Evolutionary conservation across 1,139 yeast genomes (phyloP).

Genomic region (Geotrichum candidum): DNA sequence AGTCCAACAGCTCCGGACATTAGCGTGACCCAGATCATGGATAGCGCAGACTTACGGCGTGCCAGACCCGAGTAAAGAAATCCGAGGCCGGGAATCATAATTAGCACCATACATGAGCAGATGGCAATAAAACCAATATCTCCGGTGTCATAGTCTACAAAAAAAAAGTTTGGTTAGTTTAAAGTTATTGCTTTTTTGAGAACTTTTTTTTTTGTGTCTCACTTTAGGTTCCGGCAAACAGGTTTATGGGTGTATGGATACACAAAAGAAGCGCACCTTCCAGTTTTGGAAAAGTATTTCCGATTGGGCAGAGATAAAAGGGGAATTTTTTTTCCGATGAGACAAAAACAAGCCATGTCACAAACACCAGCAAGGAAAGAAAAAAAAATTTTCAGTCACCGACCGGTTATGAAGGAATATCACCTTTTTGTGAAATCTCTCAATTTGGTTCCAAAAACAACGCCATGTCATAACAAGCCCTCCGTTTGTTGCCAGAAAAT

Average conservation of each 20-base stretch:
- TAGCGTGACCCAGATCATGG: conserved; percentile 77
- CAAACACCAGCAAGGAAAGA: too few relatives aligned
- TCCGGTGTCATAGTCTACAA: conserved; percentile 43
- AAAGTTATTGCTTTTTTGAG: neutral
- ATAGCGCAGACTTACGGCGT: conserved; percentile 81
- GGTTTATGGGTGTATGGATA: too few relatives aligned
- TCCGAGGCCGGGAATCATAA: conserved; percentile 94
- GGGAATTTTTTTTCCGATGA: neutral
- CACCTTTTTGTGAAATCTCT: too few relatives aligned
- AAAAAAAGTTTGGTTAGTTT: neutral
- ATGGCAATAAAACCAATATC: conserved; percentile 46
- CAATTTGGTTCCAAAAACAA: too few relatives aligned
- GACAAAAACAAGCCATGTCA: neutral
- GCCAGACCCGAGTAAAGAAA: conserved; percentile 90
- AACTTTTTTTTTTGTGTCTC: too few relatives aligned
- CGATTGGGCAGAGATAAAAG: neutral
- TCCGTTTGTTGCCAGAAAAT: too few relatives aligned
- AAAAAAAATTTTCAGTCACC: too few relatives aligned
- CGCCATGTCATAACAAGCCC: too few relatives aligned
- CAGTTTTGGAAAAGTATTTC: neutral
- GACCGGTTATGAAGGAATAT: too few relatives aligned
- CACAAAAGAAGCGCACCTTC: too few relatives aligned
- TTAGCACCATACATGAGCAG: conserved; percentile 67
- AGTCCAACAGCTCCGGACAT: conserved; percentile 77
- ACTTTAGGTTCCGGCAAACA: too few relatives aligned